Evolutionary conservation across 192 early-diverging fungal species (phyloP), one percentile per base, ranked within the genome.

Genomic region (Umbelopsis vinacea): DNA sequence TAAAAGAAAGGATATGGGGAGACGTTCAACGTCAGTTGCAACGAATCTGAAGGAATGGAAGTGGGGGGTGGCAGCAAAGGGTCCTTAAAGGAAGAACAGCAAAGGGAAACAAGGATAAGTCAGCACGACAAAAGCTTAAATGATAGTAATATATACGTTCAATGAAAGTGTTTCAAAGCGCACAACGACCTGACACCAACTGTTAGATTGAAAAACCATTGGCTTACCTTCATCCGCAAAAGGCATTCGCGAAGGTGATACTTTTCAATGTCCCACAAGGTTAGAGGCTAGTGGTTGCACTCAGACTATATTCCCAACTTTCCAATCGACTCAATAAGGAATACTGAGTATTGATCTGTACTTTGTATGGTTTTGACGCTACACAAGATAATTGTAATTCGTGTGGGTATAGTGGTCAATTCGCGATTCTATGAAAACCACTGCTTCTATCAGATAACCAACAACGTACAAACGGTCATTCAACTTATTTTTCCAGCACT

Each of bases 21-120:
- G 33, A 63, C 57, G 57, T n/a, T 63, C 57, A 63, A 63, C 57
- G 57, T 63, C 57, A 4, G 57, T 63, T 63, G 57, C 5, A 63
- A 63, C 57, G 57, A 57, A 63, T 63, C 57, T 63, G 14, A 63
- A 63, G 33, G 57, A 63, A n/a, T 37, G 57, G 57, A 63, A 63
- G 57, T 63, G 57, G 57, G 23, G 33, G 53, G 53, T 24, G 53
- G 53, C 21, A 54, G 19, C 6, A 29, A 15, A 37, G 33, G 19
- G 26, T 63, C 29, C 57, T 35, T 29, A 37, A 11, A 35, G 29
- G 33, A 17, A 4, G 8, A 33, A 35, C 33, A 63, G 57, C 10
- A 63, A 37, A 12, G 37, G 26, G 7, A 29, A 63, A 19, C 24
- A 15, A 63, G 22, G 53, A 29, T 35, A 50, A 50, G n/a, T 50